phyloP scores from a whole-genome alignment of 2,329 filamentous ascomycete species.

The Cytospora paraplurivora region DNA sequence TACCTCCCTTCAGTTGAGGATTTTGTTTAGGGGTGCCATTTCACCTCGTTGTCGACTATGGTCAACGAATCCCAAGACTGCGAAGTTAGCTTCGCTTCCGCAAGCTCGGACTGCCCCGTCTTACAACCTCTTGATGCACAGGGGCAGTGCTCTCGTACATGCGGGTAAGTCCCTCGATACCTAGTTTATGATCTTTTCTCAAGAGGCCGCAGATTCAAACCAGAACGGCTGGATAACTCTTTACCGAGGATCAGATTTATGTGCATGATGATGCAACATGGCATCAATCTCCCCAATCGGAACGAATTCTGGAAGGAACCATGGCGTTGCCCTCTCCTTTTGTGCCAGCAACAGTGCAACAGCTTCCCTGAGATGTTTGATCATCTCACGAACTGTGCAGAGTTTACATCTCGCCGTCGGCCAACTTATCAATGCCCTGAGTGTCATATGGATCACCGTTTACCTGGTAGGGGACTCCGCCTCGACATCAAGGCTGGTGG shows the following conservation, averaged over 20 bases:
- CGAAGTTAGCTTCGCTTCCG: neutral
- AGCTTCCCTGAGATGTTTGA: neutral
- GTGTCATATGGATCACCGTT: neutral
- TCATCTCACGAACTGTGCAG: neutral
- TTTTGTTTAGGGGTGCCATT: neutral
- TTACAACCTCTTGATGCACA: neutral
- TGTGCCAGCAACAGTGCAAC: neutral
- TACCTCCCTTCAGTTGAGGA: neutral
- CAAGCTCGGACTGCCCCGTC: neutral
- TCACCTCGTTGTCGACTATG: neutral
- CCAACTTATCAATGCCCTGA: neutral
- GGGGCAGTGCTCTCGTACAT: neutral
- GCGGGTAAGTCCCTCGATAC: neutral
- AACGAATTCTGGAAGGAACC: rapidly evolving
- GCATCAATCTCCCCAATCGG: neutral
- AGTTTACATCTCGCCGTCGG: neutral
- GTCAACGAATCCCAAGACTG: neutral
- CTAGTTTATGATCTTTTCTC: neutral
- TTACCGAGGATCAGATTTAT: neutral
- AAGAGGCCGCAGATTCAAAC: neutral
- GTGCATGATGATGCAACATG: neutral
- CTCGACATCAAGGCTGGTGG: neutral
- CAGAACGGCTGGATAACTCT: neutral
- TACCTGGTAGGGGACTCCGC: neutral
- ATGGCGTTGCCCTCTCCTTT: neutral